Conservation (phyloP, 352 stramenopile species). For the Phytophthora pinifolia region DNA sequence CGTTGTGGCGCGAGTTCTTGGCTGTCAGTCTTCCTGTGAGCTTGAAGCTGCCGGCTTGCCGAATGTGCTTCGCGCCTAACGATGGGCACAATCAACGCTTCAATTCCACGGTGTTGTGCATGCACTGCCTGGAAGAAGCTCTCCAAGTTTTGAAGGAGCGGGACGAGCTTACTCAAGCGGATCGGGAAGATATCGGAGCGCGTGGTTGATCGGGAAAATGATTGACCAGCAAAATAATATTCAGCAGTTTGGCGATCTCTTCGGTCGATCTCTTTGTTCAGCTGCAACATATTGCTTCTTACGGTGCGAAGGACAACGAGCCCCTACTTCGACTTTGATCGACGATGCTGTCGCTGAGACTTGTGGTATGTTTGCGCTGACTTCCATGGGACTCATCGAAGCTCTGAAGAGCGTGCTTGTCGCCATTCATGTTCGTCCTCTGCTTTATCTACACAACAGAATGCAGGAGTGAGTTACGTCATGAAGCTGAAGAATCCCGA, state of each 20-base stretch:
- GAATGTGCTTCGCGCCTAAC: slow-evolving; percentile 43
- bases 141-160: slow-evolving; percentile 24
- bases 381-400: slow-evolving; percentile 40
- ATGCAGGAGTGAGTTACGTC: not conserved
- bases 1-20: slow-evolving; percentile 47
- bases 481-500: not conserved
- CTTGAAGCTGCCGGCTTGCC: slow-evolving; percentile 27
- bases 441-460: slow-evolving; percentile 3
- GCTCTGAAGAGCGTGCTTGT: slow-evolving; percentile 36
- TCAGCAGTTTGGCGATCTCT: too few species aligned
- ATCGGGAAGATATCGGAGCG: too few species aligned
- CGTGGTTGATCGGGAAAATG: too few species aligned
- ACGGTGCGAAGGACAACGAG: slow-evolving; percentile 1
- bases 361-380: not conserved
- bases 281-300: too few species aligned
- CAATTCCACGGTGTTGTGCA: slow-evolving; percentile 55
- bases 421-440: slow-evolving; percentile 3
- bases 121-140: slow-evolving; percentile 36
- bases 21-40: slow-evolving; percentile 26
- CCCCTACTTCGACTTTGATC: slow-evolving; percentile 2
- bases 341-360: not conserved
- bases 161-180: slow-evolving; percentile 3
- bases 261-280: too few species aligned
- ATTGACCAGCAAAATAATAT: too few species aligned
- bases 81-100: slow-evolving; percentile 49